Evolutionary conservation across 2,329 filamentous ascomycete genomes (phyloP), one percentile per base, ranked within the genome.

Genomic region (Fusarium falciforme): DNA sequence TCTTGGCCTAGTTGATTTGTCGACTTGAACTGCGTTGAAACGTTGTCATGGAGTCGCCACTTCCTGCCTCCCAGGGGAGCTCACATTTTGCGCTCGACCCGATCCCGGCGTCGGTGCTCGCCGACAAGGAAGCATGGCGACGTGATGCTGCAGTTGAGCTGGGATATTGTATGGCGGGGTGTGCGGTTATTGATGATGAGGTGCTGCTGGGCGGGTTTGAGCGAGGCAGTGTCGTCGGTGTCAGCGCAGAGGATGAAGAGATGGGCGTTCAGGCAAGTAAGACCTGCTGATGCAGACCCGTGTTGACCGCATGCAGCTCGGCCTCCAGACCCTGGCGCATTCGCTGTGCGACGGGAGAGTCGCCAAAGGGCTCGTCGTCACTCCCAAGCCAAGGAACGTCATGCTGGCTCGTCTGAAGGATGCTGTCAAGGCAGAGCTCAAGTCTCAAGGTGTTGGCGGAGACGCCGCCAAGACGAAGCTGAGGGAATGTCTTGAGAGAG

Each of bases 231-330:
- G 84, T 91, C 0, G 85, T 89, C 1, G 89, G 89, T 1, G 63
- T 90, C 64, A 91, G 88, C 64, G 82, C 86, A 0, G 88, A 89
- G 78, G 85, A 87, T 22, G 86, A 85, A 44, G 83, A 81, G n/a
- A 78, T 88, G 67, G 87, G 85, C 1, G 67, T 88, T 29, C 69
- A 84, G 79, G 87, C 89, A 65, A 79, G 85, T 27, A 16, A 36
- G 9, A 29, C 16, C 12, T 52, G 10, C 61, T 77, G 63, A 76
- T 33, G 25, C 49, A 31, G 59, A 35, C 12, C 33, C 31, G 14
- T 20, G 10, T 31, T 33, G 17, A 7, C 47, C 3, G 17, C 4
- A 29, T 25, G 6, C 59, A 86, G 85, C 74, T 90, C n/a, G 85
- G 85, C 0, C 70, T 90, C 11, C 88, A 90, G 75, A 84, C 85